Conservation (phyloP, 2,329 filamentous ascomycete species). For the Xylariaceae sp. region DNA sequence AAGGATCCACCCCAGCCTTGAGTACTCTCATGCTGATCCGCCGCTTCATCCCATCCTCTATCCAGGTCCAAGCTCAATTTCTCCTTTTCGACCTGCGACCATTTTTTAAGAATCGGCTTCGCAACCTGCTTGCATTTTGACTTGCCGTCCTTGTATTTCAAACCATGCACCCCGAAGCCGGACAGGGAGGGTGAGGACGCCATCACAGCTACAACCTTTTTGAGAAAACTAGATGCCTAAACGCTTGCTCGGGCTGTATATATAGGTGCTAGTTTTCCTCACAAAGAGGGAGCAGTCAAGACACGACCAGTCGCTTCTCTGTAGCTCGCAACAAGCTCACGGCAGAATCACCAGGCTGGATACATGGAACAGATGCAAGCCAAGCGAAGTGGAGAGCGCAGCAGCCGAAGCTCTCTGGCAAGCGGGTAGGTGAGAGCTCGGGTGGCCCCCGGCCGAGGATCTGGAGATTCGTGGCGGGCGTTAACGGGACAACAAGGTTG, state of each 20-base stretch:
- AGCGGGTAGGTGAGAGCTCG: background rate
- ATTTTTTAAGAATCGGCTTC: slow-evolving; percentile 61
- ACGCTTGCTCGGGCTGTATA: slow-evolving; percentile 14
- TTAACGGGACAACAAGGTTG: background rate
- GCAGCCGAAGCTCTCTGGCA: background rate
- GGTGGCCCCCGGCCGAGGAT: background rate
- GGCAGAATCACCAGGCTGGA: slow-evolving; percentile 13
- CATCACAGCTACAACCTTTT: slow-evolving; percentile 29
- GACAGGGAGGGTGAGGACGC: slow-evolving; percentile 35
- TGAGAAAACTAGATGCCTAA: background rate
- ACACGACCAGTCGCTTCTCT: slow-evolving; percentile 7
- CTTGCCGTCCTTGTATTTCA: slow-evolving; percentile 42
- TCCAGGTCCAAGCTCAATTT: slow-evolving; percentile 62
- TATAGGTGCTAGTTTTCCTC: slow-evolving; percentile 5
- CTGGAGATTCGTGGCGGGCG: background rate
- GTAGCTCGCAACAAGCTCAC: slow-evolving; percentile 13
- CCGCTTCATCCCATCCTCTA: slow-evolving; percentile 55
- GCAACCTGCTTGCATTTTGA: slow-evolving; percentile 46
- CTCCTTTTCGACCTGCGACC: slow-evolving; percentile 47
- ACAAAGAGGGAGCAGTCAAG: slow-evolving; percentile 1
- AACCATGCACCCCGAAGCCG: slow-evolving; percentile 27
- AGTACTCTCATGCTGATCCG: slow-evolving; percentile 35
- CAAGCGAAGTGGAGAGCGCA: background rate
- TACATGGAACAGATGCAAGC: slow-evolving; percentile 16
- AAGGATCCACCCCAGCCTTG: slow-evolving; percentile 23